Percentiles rank a stretch among this genome's conserved stretches.
phyloP scores from a whole-genome alignment of 2,329 filamentous ascomycete genomes.

The Ceratocystis destructans region DNA sequence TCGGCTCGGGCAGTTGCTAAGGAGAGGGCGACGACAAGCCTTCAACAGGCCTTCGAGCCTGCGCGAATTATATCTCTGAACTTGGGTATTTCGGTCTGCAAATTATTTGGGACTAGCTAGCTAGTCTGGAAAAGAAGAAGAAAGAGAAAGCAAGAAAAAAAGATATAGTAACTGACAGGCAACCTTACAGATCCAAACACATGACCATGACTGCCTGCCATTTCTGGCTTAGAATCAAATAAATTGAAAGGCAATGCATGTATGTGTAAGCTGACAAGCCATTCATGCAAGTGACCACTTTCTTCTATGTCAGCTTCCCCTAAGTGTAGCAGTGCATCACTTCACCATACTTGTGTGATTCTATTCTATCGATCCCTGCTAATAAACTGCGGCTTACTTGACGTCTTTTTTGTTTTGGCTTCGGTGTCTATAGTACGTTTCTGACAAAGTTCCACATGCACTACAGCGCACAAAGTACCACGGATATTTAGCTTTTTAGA shows the following conservation, averaged over 20 bases:
- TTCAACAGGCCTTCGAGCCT: background rate
- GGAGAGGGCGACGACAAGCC: background rate
- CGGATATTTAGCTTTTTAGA: background rate
- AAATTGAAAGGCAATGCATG: background rate
- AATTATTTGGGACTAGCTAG: background rate
- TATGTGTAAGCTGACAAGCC: background rate
- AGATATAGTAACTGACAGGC: background rate
- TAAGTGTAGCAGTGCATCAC: background rate
- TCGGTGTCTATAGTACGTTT: background rate
- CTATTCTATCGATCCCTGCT: background rate
- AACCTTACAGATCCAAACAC: background rate
- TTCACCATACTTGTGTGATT: background rate
- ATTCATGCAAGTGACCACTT: background rate
- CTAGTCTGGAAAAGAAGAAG: background rate
- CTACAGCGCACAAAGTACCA: background rate
- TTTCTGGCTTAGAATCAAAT: background rate
- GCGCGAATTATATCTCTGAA: background rate
- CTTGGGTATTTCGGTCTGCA: too few species aligned
- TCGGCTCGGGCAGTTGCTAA: background rate
- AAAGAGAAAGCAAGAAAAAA: background rate
- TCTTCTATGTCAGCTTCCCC: background rate
- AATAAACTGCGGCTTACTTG: background rate
- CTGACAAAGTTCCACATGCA: background rate
- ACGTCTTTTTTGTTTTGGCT: background rate
- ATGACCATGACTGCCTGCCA: background rate